Base-by-base conservation (phyloP, 192 early-diverging fungal genomes). In the Umbelopsis ramanniana region DNA sequence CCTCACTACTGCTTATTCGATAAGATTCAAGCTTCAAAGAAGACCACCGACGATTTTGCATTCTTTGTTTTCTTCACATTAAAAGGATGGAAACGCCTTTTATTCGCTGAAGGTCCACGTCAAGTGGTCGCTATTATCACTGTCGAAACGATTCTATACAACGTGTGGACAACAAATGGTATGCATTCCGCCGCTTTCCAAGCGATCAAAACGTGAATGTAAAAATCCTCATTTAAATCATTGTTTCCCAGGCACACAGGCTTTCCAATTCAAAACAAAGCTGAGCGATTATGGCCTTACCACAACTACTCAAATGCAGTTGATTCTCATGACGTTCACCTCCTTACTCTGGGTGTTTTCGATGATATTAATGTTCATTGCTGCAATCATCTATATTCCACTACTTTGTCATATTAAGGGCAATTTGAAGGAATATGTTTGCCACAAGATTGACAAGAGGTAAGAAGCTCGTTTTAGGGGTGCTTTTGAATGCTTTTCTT, bases 51-150 rank as follows among this genome's bases (percentile, higher is more conserved):
- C 55, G 74, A 84, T 2, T 24, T 95, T 3, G 92, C 93, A 8
- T 95, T 94, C 74, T 95, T 87, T 81, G 89, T 93, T n/a, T 96
- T 92, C 72, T 95, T 95, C 77, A 83, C 85, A n/a, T 89, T 95
- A 69, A 89, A 91, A 80, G 90, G 90, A 43, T 95, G 94, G 94
- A 95, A 93, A 69, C 89, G 93, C 23, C 76, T 96, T 8, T 73
- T 96, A 8, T 81, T 96, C 67, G 93, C 94, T 52, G 93, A 96
- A 73, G 83, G 89, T 8, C 93, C 93, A 21, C 90, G 94, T 66
- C 91, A 93, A 69, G 85, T 91, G 46, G 86, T 95, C 73, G 90
- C 79, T 69, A 86, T 79, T 9, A 69, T 87, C 21, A 80, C 84
- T 43, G 77, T 89, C 26, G 84, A 82, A 55, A 78, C 79, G 22